phyloP scores from a whole-genome alignment of 495 filamentous ascomycete genomes.

The Penicillium odoratum region DNA sequence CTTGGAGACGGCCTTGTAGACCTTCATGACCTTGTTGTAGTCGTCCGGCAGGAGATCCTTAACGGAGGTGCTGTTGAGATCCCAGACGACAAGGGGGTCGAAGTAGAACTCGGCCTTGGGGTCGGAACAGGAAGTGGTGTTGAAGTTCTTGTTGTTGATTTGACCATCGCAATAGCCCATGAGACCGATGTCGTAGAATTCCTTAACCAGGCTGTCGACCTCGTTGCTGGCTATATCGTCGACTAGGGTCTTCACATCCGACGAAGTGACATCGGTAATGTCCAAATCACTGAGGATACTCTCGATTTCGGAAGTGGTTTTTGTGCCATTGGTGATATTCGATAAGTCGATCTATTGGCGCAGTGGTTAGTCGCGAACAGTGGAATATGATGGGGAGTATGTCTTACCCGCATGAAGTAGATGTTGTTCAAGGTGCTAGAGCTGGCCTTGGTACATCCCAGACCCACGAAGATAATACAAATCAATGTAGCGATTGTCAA shows the following conservation, averaged over 20 bases:
- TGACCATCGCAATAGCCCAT: conserved; percentile 83
- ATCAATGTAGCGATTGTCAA: conserved; percentile 72
- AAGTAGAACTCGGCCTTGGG: conserved; percentile 72
- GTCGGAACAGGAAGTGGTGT: conserved; percentile 53
- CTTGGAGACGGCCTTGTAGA: conserved; percentile 69
- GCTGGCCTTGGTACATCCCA: conserved; percentile 69
- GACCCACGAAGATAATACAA: conserved; percentile 68
- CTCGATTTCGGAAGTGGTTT: conserved; percentile 24
- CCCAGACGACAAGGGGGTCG: conserved; percentile 64
- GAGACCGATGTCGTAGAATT: conserved; percentile 79
- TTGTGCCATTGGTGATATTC: conserved; percentile 35
- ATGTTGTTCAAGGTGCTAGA: conserved; percentile 49
- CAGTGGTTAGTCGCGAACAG: conserved; percentile 3
- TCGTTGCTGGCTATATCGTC: conserved; percentile 26
- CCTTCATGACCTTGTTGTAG: conserved; percentile 63
- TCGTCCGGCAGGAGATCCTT: conserved; percentile 62
- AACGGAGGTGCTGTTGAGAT: conserved; percentile 54
- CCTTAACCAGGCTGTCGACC: conserved; percentile 58
- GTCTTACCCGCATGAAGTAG: conserved; percentile 70
- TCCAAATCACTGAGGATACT: conserved; percentile 26
- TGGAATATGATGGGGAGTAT: not conserved
- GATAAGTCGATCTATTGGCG: conserved; percentile 38
- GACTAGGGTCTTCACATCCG: conserved; percentile 33
- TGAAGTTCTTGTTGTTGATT: conserved; percentile 47
- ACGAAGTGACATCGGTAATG: conserved; percentile 31